phyloP scores from a whole-genome alignment of 352 stramenopile genomes.

The Globisporangium polare region DNA sequence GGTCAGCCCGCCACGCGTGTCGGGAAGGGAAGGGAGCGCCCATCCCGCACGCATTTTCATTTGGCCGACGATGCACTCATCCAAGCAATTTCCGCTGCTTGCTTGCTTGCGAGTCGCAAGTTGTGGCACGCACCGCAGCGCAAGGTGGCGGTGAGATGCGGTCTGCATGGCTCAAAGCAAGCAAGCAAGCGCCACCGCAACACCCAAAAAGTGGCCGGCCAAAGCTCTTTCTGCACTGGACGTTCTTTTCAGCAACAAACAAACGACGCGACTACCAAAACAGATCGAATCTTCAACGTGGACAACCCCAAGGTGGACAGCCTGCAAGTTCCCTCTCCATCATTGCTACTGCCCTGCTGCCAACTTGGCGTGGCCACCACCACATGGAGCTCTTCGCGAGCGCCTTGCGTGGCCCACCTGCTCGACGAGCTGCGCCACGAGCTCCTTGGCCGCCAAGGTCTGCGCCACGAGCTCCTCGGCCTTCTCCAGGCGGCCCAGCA shows the following conservation, averaged over 20 bases:
- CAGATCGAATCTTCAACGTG: neutral
- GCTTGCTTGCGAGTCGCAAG: no score
- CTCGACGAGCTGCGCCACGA: conserved; percentile 25
- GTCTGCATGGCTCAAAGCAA: no score
- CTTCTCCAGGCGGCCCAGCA: conserved; percentile 19
- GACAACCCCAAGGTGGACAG: neutral
- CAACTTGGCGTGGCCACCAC: neutral
- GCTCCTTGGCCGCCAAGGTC: conserved; percentile 20
- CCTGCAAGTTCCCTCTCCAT: neutral
- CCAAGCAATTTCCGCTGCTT: no score
- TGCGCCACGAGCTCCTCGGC: conserved; percentile 25
- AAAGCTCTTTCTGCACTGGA: neutral
- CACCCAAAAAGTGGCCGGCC: no score
- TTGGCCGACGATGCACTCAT: no score
- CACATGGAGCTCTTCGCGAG: neutral
- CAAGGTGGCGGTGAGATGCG: no score
- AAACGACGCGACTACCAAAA: neutral
- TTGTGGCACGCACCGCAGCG: no score
- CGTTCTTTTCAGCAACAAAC: neutral
- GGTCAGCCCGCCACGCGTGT: no score
- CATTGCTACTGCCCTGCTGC: neutral
- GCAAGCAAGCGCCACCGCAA: no score
- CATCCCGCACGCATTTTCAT: no score
- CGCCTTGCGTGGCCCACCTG: conserved; percentile 8
- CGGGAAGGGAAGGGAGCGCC: no score